Conservation (phyloP, 1,284 basidiomycete genomes). For the Ustilago trichophora region DNA sequence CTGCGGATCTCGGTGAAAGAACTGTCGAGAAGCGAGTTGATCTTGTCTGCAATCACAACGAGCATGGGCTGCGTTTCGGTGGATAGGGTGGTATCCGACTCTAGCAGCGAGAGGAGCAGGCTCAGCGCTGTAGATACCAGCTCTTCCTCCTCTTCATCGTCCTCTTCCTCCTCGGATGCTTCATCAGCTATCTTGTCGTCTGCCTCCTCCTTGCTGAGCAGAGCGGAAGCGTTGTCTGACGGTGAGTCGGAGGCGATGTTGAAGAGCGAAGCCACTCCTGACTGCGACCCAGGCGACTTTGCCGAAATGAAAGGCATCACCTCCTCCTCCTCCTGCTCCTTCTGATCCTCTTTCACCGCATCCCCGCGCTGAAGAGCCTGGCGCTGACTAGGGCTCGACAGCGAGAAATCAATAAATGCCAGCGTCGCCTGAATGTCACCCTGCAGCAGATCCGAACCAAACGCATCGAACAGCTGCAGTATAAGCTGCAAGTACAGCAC, state of each 20-base stretch:
- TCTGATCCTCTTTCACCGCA: neutral
- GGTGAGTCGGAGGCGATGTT: constrained; percentile 7
- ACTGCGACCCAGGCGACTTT: neutral
- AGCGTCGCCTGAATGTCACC: constrained; percentile 53
- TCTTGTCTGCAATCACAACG: constrained; percentile 47
- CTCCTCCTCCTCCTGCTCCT: neutral
- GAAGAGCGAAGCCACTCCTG: constrained; percentile 21
- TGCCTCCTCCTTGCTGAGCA: no score
- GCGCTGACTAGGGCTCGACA: constrained; percentile 23
- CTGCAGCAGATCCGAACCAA: constrained; percentile 53
- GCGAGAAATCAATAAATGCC: constrained; percentile 58
- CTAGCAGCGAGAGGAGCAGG: constrained; percentile 60
- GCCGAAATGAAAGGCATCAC: constrained; percentile 39
- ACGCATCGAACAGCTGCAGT: constrained; percentile 57
- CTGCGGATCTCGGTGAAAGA: constrained; percentile 67
- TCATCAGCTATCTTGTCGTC: neutral
- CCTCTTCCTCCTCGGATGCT: neutral
- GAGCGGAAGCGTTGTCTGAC: no score
- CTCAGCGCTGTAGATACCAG: constrained; percentile 53
- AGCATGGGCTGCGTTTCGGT: constrained; percentile 49
- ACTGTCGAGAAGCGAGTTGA: constrained; percentile 48
- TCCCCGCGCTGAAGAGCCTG: neutral
- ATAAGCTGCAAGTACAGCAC: constrained; percentile 58
- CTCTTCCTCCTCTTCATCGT: constrained; percentile 45
- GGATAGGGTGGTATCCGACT: constrained; percentile 44